Conservation (phyloP, 108 stramenopile genomes). For the Nitzschia palea region DNA sequence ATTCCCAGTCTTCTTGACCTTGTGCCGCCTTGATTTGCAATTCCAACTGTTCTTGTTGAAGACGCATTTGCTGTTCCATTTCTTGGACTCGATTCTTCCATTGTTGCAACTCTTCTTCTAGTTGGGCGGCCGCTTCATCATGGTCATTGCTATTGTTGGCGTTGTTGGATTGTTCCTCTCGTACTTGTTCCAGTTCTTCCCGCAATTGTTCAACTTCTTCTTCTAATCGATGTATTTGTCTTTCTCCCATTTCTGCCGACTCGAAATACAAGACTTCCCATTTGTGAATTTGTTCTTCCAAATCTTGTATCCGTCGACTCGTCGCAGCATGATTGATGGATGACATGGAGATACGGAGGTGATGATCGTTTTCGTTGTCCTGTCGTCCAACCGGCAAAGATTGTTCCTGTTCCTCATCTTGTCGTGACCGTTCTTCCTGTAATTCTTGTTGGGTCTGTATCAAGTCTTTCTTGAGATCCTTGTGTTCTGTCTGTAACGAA, state of each 20-base stretch:
- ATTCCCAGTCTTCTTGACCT: background rate
- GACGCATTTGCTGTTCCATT: background rate
- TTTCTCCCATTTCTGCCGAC: conserved; percentile 12
- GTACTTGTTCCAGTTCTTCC: background rate
- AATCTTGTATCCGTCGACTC: conserved; percentile 1
- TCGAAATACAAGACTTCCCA: conserved; percentile 12
- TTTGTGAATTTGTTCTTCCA: conserved; percentile 1
- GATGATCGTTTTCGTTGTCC: background rate
- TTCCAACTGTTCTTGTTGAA: background rate
- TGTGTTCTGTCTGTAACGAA: conserved; percentile 10
- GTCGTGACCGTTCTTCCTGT: background rate
- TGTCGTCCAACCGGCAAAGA: too few relatives aligned
- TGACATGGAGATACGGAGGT: background rate
- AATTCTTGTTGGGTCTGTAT: background rate
- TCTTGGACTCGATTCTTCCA: conserved; percentile 2
- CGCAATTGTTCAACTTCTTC: background rate
- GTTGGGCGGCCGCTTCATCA: background rate
- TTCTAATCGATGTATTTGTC: conserved; percentile 5
- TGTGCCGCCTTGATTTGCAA: background rate
- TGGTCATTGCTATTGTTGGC: background rate
- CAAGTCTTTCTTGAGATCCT: background rate
- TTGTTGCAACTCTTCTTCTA: background rate
- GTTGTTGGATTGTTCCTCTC: background rate
- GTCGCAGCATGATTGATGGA: background rate
- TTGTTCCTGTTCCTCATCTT: too few relatives aligned